Base-by-base conservation (phyloP, 768 basidiomycete genomes). In the Pisolithus marmoratus region DNA sequence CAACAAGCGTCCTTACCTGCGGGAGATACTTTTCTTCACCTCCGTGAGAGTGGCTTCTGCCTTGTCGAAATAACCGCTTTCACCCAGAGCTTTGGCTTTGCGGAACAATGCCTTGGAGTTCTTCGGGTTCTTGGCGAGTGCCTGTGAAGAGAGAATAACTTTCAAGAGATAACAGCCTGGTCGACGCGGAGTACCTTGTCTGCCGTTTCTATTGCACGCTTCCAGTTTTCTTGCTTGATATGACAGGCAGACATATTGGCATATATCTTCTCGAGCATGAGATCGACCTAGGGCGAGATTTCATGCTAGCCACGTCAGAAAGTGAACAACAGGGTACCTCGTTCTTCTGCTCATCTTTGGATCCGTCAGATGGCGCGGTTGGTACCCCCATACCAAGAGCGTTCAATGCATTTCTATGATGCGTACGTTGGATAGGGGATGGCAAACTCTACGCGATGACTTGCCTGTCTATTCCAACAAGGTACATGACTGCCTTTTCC, bases 241-340 rank as follows among this genome's bases (percentile, higher is more conserved):
- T 92, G 87, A 58, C 88, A 90, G 5, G 87, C 88, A 3, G 84
- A 81, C 85, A 89, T 87, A 51, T 93, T 93, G 4, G 87, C 80
- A 56, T 92, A 88, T 43, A 91, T 81, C 71, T 87, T 92, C 68
- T 88, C 88, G 19, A 89, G 66, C 37, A 90, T 74, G 9, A 82
- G 72, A 63, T 92, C 90, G 19, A 82, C 76, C 90, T 92, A 34
- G 17, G 27, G 6, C 15, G 20, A 22, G 20, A 6, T 14, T 42
- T 42, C 20, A 45, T 24, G 23, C 26, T 34, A n/a, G 17, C 29
- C 38, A 15, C 48, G 42, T 17, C 11, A 45, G 6, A 23, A 5
- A n/a, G 38, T 37, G 41, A 46, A 51, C 22, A n/a, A 17, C 12
- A 8, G 27, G 24, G 27, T 46, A 85, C 88, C 75, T 88, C 87